Conservation (phyloP, 441 rosid genomes). For the Gossypium schwendimanii region DNA sequence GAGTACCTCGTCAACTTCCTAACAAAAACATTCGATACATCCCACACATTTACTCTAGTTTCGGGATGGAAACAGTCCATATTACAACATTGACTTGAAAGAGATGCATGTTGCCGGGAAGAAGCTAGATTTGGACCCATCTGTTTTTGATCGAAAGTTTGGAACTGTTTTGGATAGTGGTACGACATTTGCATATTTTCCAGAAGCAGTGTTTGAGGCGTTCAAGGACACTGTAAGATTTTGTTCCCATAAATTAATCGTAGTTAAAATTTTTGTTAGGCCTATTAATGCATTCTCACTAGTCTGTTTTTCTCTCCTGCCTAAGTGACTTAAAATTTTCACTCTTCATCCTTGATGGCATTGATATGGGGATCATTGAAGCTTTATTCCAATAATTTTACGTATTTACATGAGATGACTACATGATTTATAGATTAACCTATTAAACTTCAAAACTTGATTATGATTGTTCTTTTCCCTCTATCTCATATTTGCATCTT, state of each 20-base stretch:
- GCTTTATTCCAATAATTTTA: not conserved
- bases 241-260: not conserved
- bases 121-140: slow-evolving; percentile 49
- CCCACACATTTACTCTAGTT: slow-evolving; percentile 91
- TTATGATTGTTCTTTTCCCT: not conserved
- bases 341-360: not conserved
- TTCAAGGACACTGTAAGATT: slow-evolving; percentile 71
- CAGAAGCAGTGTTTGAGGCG: slow-evolving; percentile 61
- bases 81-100: slow-evolving; percentile 89
- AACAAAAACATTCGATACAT: slow-evolving; percentile 48
- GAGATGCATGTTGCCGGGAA: slow-evolving; percentile 87
- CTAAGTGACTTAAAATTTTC: not conserved
- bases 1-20: slow-evolving; percentile 31
- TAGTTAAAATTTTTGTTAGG: not conserved
- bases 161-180: slow-evolving; percentile 89
- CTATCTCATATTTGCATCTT: slow-evolving; percentile 9
- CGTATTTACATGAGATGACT: not conserved
- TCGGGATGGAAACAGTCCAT: slow-evolving; percentile 97
- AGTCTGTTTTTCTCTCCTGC: not conserved
- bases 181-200: slow-evolving; percentile 84
- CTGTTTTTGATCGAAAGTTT: slow-evolving; percentile 61
- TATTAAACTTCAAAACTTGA: not conserved
- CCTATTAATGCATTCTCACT: not conserved
- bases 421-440: not conserved
- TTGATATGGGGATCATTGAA: not conserved